A percentile compares a stretch with the other conserved stretches of the same genome.
phyloP scores from a whole-genome alignment of 2,329 filamentous ascomycete species.

The Ciborinia camelliae region DNA sequence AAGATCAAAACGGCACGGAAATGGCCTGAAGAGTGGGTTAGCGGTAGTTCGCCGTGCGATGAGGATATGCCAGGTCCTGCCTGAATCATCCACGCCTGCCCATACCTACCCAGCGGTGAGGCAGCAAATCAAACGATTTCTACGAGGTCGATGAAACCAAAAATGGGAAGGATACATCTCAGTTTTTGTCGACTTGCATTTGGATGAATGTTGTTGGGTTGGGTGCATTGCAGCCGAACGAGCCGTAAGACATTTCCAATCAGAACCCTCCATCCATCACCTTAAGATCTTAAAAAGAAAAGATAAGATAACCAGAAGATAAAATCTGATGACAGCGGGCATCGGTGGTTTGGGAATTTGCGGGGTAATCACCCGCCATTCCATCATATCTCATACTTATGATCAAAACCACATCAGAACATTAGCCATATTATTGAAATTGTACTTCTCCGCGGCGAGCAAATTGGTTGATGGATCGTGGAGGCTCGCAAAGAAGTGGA shows the following conservation, averaged over 20 bases:
- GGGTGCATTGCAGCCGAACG: neutral
- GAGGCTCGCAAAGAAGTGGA: neutral
- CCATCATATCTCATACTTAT: constrained; percentile 1
- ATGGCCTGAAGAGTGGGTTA: neutral
- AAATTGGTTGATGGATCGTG: neutral
- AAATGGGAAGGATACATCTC: constrained; percentile 3
- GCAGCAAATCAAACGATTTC: constrained; percentile 12
- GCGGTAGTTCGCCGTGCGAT: neutral
- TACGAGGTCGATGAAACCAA: neutral
- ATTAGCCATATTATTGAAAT: neutral
- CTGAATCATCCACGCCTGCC: too few species aligned
- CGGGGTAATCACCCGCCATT: constrained; percentile 6
- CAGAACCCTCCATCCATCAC: neutral
- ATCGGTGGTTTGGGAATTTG: neutral
- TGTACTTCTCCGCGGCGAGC: constrained; percentile 2
- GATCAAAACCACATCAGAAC: neutral
- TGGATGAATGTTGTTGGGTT: neutral
- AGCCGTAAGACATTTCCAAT: constrained; percentile 11
- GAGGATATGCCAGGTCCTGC: too few species aligned
- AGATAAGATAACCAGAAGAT: constrained; percentile 12
- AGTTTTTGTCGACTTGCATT: neutral
- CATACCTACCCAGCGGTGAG: neutral
- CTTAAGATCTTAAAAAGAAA: neutral
- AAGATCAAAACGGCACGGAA: neutral
- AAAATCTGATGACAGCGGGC: neutral